phyloP scores from a whole-genome alignment of 2,329 filamentous ascomycete genomes.

The Trichoderma simmonsii region DNA sequence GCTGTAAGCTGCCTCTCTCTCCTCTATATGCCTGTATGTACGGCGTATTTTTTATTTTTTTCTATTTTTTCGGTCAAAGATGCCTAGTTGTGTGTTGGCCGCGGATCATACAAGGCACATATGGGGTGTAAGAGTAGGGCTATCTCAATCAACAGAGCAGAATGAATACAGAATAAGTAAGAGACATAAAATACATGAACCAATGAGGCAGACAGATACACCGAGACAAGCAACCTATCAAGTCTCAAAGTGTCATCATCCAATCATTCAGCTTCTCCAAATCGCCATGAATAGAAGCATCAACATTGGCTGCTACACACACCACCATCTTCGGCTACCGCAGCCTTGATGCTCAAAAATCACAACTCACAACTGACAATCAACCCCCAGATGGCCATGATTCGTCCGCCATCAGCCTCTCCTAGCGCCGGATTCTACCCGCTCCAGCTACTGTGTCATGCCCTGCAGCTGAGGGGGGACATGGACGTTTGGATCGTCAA shows the following conservation, averaged over 20 bases:
- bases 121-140: background rate
- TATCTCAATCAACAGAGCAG: background rate
- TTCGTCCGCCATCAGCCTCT: background rate
- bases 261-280: background rate
- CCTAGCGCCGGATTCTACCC: background rate
- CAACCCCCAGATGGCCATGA: background rate
- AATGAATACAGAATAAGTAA: background rate
- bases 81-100: background rate
- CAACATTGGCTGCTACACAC: background rate
- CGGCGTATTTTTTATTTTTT: background rate
- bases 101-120: background rate
- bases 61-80: background rate
- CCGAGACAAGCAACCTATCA: background rate
- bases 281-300: background rate
- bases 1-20: background rate
- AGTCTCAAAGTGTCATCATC: background rate
- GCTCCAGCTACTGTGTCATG: background rate
- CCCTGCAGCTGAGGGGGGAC: conserved; percentile 29
- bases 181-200: background rate
- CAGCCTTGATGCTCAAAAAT: background rate
- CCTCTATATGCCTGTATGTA: background rate
- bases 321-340: background rate
- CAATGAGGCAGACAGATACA: background rate
- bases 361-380: background rate
- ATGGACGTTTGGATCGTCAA: conserved; percentile 36